Evolutionary conservation across 1,284 basidiomycete genomes (phyloP).

Genomic region (Sporisorium scitamineum): DNA sequence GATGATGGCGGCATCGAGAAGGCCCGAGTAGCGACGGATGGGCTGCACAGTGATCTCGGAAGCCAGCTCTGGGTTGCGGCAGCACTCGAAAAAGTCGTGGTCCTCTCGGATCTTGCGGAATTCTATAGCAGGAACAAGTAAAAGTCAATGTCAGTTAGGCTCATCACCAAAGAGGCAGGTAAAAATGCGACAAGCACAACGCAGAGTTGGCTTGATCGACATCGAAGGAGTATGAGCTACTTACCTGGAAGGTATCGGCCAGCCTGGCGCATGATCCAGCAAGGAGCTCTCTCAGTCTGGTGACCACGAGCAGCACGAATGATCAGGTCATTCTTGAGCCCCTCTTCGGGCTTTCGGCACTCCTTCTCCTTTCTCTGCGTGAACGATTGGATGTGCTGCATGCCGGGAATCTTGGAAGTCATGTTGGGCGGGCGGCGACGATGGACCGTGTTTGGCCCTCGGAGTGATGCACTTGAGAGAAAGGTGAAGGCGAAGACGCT

Average conservation of each 20-base stretch:
- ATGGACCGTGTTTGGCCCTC: background rate
- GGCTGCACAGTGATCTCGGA: constrained; percentile 68
- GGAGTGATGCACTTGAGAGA: too few species aligned
- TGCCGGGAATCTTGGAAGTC: constrained; percentile 57
- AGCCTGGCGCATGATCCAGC: constrained; percentile 99
- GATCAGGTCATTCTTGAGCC: constrained; percentile 87
- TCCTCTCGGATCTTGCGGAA: constrained; percentile 67
- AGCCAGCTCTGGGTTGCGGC: constrained; percentile 65
- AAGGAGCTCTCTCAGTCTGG: constrained; percentile 88
- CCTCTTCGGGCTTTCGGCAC: constrained; percentile 50
- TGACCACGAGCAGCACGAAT: constrained; percentile 89
- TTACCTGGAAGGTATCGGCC: constrained; percentile 93
- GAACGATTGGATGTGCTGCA: constrained; percentile 58
- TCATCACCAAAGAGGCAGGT: background rate
- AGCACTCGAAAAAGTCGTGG: constrained; percentile 69
- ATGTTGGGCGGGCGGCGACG: constrained; percentile 20
- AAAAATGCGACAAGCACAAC: too few species aligned
- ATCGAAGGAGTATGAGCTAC: constrained; percentile 30
- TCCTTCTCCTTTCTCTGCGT: constrained; percentile 54
- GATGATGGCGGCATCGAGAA: constrained; percentile 68
- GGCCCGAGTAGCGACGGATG: constrained; percentile 64
- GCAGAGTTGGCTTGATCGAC: too few species aligned
- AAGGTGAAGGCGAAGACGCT: background rate
- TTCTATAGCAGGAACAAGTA: constrained; percentile 34
- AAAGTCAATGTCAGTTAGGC: background rate